Base-by-base conservation (phyloP, 2,329 filamentous ascomycete species). In the Venturiaceae sp. region DNA sequence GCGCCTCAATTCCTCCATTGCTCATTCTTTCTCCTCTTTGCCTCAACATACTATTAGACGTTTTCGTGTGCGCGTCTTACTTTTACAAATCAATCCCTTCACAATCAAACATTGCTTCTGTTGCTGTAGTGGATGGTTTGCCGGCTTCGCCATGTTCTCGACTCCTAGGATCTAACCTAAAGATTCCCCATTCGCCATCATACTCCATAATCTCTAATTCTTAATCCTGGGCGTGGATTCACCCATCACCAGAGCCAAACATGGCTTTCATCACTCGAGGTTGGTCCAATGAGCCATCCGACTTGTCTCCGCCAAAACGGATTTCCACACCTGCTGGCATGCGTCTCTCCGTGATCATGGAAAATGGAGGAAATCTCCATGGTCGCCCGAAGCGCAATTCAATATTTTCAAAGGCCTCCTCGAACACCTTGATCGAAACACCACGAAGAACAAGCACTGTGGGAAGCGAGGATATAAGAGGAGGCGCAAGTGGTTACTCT, bases 261-360 rank as follows among this genome's bases (percentile, higher is more conserved):
- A 53, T 53, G 52, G 32, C 52, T 33, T 36, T 53, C 23, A 5
- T 53, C 32, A 16, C 52, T n/a, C 30, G n/a, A 37, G 21, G 34
- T 32, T 36, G 52, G 32, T 37, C 52, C n/a, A 53, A 53, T 5
- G 52, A 37, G 9, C 21, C 52, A 28, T 3, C 34, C 32, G 32
- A 53, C 23, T 23, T 28, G n/a, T 36, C 52, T 14, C 67, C 69
- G 23, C 65, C 71, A 16, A 74, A 74, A 63, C 71, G 71, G 44
- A 74, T 75, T 54, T 73, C 71, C 3, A 73, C 72, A 30, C 71
- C 72, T 53, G 73, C 72, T 26, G 73, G 73, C 33, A 67, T 71
- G 55, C 71, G 73, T 28, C 67, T 75, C 5, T 74, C 73, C 28
- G 64, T 71, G 6, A 72, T 75, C 50, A 67, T 75, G 61, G 71